These are phyloP conservation scores for Pseudotsuga menziesii DNA, from an alignment of 75 land plant genomes.

Conservation along the genomic window DNA sequence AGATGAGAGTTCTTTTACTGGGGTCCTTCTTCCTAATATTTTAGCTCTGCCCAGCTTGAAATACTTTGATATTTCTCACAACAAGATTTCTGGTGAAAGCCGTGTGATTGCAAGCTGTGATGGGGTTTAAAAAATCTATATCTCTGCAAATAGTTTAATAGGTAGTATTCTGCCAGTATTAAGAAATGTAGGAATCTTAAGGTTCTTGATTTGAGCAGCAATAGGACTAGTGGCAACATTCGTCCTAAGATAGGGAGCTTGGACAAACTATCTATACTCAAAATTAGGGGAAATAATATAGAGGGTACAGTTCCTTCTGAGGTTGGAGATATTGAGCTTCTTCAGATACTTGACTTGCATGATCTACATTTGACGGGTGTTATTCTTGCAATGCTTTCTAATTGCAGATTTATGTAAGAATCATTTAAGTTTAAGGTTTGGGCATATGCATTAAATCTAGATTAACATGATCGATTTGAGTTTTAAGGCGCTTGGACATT, in stretches of 20 bases:
- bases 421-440: neutral
- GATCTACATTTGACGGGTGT: slow-evolving; percentile 56
- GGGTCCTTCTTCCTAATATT: slow-evolving; percentile 14
- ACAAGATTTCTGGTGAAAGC: slow-evolving; percentile 42
- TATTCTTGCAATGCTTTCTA: slow-evolving; percentile 49
- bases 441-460: neutral
- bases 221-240: slow-evolving; percentile 55
- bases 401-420: slow-evolving; percentile 61
- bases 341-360: slow-evolving; percentile 57
- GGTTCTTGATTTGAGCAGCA: slow-evolving; percentile 61
- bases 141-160: slow-evolving; percentile 58
- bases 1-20: slow-evolving; percentile 14
- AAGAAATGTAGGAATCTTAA: slow-evolving; percentile 33
- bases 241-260: slow-evolving; percentile 52
- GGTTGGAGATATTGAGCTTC: slow-evolving; percentile 53
- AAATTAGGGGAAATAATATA: slow-evolving; percentile 43
- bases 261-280: slow-evolving; percentile 37
- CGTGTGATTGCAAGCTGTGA: slow-evolving; percentile 28
- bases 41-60: slow-evolving; percentile 21
- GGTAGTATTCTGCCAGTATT: slow-evolving; percentile 55
- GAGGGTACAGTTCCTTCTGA: slow-evolving; percentile 50
- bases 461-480: neutral
- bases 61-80: slow-evolving; percentile 53
- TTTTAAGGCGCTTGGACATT: neutral
- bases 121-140: slow-evolving; percentile 40